Conservation (phyloP, 352 stramenopile genomes). For the Globisporangium camurandrum region DNA sequence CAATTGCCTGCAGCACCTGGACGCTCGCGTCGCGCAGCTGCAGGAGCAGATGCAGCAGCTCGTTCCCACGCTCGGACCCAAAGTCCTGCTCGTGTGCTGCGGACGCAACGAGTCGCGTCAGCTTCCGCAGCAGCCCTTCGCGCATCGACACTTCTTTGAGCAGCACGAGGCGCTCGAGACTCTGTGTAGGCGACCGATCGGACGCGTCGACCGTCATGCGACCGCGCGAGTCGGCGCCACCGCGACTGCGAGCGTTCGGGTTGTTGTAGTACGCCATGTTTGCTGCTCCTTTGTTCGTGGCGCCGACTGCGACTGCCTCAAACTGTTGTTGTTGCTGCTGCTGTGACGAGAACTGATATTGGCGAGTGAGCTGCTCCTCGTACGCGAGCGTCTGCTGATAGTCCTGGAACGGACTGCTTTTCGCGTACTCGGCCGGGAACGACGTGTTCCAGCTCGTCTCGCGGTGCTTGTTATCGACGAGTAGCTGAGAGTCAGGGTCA, state of each 20-base stretch:
- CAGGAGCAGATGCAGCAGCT: slow-evolving; percentile 58
- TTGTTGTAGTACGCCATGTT: no score
- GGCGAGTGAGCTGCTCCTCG: slow-evolving; percentile 32
- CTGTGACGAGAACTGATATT: no score
- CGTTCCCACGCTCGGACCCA: slow-evolving; percentile 32
- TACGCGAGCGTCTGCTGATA: slow-evolving; percentile 58
- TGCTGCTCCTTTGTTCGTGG: neutral
- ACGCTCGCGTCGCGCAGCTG: slow-evolving; percentile 55
- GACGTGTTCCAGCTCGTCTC: slow-evolving; percentile 71
- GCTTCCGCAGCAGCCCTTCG: slow-evolving; percentile 45
- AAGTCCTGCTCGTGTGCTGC: slow-evolving; percentile 21
- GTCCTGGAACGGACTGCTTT: slow-evolving; percentile 21
- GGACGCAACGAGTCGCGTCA: slow-evolving; percentile 29
- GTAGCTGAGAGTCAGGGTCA: slow-evolving; percentile 8
- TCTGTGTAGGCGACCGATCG: neutral
- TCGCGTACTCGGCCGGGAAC: slow-evolving; percentile 56
- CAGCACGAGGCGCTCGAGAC: slow-evolving; percentile 29
- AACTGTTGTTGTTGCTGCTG: slow-evolving; percentile 11
- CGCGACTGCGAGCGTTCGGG: no score
- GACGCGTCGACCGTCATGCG: neutral
- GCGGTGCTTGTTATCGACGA: slow-evolving; percentile 37
- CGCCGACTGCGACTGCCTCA: slow-evolving; percentile 7
- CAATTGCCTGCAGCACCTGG: slow-evolving; percentile 38
- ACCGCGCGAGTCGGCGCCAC: neutral
- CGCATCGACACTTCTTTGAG: slow-evolving; percentile 53